phyloP scores from a whole-genome alignment of 2,329 filamentous ascomycete genomes.

The Cercospora sojina region DNA sequence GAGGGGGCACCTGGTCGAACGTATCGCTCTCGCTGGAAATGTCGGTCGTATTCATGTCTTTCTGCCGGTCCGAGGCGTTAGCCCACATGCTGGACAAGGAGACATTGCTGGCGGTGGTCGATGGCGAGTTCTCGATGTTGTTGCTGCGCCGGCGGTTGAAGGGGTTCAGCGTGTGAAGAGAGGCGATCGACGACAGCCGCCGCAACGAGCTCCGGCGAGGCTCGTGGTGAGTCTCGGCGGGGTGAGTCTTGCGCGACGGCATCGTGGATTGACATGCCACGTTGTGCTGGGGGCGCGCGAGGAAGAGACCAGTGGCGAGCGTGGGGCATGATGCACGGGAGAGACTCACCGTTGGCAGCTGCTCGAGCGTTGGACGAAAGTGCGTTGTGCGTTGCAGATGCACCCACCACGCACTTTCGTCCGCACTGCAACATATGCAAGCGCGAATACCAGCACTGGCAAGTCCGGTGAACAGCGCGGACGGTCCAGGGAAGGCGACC shows the following conservation, averaged over 20 bases:
- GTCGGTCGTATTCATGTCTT: constrained; percentile 12
- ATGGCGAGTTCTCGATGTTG: constrained; percentile 21
- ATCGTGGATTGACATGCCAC: constrained; percentile 13
- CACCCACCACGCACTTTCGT: no score
- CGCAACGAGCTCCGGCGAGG: constrained; percentile 30
- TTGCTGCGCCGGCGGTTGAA: constrained; percentile 38
- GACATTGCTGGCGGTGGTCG: constrained; percentile 30
- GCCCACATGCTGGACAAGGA: constrained; percentile 29
- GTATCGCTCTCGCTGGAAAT: constrained; percentile 14
- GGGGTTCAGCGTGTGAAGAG: constrained; percentile 37
- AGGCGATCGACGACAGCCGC: constrained; percentile 38
- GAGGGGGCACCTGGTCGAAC: constrained; percentile 17
- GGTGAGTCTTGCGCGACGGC: constrained; percentile 29
- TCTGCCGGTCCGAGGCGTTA: constrained; percentile 20
- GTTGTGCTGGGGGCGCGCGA: background rate
- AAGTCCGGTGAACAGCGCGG: background rate
- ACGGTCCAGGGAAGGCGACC: background rate
- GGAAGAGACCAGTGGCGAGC: background rate
- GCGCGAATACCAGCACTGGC: background rate
- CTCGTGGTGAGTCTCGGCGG: constrained; percentile 25
- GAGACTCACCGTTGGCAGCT: background rate
- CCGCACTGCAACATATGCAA: background rate
- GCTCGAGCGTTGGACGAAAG: background rate
- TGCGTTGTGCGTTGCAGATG: background rate
- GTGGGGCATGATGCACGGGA: background rate